Percentiles rank a stretch among this genome's conserved stretches.
phyloP scores from a whole-genome alignment of 495 filamentous ascomycete species.

The Aspergillus campestris region DNA sequence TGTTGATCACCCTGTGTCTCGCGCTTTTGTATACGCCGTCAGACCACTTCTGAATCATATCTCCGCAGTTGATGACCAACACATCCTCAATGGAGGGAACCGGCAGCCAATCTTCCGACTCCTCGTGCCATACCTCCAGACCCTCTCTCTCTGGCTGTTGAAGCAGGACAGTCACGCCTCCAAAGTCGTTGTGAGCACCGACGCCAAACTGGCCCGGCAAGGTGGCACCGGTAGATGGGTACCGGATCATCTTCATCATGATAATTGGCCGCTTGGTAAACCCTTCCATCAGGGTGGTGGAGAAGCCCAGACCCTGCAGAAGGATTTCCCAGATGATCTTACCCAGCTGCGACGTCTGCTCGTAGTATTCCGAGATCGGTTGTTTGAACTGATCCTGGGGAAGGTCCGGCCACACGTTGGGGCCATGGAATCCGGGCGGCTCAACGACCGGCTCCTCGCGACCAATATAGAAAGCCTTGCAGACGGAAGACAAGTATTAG shows the following conservation, averaged over 20 bases:
- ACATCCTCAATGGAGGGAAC: conserved; percentile 28
- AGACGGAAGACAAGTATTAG: too few relatives aligned
- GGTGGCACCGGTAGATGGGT: background rate
- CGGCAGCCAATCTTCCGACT: conserved; percentile 17
- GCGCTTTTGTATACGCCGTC: conserved; percentile 21
- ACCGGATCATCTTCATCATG: background rate
- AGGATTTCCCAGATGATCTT: too few relatives aligned
- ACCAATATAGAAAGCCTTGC: too few relatives aligned
- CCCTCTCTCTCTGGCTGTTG: conserved; percentile 26
- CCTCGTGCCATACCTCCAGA: conserved; percentile 35
- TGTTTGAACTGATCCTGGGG: too few relatives aligned
- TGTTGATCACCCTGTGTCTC: conserved; percentile 25
- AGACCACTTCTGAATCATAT: conserved; percentile 31
- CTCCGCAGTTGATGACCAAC: conserved; percentile 42
- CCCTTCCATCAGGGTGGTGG: too few relatives aligned
- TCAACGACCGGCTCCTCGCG: too few relatives aligned
- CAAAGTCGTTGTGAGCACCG: conserved; percentile 48
- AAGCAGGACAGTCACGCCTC: conserved; percentile 38
- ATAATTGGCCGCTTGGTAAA: conserved; percentile 1
- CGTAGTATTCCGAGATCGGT: too few relatives aligned
- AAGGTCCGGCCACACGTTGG: too few relatives aligned
- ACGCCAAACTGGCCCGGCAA: conserved; percentile 14
- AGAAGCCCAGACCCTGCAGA: too few relatives aligned
- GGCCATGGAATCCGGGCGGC: too few relatives aligned
- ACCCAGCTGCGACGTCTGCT: too few relatives aligned